Evolutionary conservation across 1,284 basidiomycete species (phyloP), one percentile per base, ranked within the genome.

Genomic region (Cronartium quercuum): DNA sequence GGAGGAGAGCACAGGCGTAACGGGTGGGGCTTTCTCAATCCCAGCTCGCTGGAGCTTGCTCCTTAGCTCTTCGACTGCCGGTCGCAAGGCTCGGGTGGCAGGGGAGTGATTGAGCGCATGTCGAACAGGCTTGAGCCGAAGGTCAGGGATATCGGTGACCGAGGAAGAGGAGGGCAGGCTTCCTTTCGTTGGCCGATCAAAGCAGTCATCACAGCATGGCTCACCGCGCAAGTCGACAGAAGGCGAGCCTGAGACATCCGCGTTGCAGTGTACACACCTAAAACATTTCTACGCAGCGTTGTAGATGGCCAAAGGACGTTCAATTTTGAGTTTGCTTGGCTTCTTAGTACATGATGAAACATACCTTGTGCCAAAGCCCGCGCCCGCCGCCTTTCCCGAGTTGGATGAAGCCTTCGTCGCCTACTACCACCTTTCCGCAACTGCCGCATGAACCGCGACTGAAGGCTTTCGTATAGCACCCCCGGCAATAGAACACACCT

Each of bases 361-460:
- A 57, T 9, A 74, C 70, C 70, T 74, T 74, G 57, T 74, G 70
- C 70, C 70, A 74, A n/a, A 74, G 21, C 10, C 70, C 70, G 35
- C 64, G 40, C n/a, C 51, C 35, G 13, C 70, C 70, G 29, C 18
- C 70, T 66, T 74, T 66, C 9, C 70, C 70, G 12, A 74, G 70
- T 66, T 74, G 70, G 61, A 74, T 47, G 42, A 66, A 74, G 21
- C 70, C 70, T 35, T 74, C 70, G 61, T 74, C 70, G 21, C 70
- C 70, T 13, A 74, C 64, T 13, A 74, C 63, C 3, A 62, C 63
- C 41, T 74, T 62, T 18, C 60, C 35, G 61, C 70, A 74, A 58
- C 40, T 38, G 12, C 35, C 63, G 57, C 70, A 74, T 35, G 35
- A 66, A 29, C 70, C 70, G 13, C 64, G 63, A 61, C 63, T 66